Evolutionary conservation across 208 protist species (phyloP).

Genomic region (Blastocrithidia nonstop): DNA sequence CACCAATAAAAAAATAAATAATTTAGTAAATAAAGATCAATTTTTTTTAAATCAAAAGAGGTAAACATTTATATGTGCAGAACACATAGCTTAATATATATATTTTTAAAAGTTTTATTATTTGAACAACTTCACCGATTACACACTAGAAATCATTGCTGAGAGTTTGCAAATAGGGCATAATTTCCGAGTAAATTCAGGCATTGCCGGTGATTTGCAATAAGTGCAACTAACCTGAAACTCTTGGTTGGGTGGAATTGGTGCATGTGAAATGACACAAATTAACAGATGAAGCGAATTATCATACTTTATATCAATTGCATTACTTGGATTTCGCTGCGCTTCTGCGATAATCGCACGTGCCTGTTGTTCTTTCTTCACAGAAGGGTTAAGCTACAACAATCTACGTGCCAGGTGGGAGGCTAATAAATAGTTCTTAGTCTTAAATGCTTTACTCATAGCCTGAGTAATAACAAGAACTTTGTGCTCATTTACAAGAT

Average conservation of each 20-base stretch:
- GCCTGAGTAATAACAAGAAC: slow-evolving; percentile 85
- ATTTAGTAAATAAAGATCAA: background rate
- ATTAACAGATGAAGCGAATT: too few relatives aligned
- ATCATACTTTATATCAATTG: too few relatives aligned
- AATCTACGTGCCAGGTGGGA: slow-evolving; percentile 85
- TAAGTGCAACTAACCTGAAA: slow-evolving; percentile 84
- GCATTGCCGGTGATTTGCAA: slow-evolving; percentile 76
- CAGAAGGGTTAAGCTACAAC: slow-evolving; percentile 86
- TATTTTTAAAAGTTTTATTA: background rate
- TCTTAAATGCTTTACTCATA: slow-evolving; percentile 87
- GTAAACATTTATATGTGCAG: too few relatives aligned
- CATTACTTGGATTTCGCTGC: slow-evolving; percentile 72
- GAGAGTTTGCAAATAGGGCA: slow-evolving; percentile 71
- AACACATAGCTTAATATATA: too few relatives aligned
- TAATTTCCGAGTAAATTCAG: slow-evolving; percentile 34
- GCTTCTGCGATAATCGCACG: slow-evolving; percentile 81
- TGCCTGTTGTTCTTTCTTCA: slow-evolving; percentile 74
- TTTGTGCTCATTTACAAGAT: slow-evolving; percentile 86
- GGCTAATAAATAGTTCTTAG: slow-evolving; percentile 85
- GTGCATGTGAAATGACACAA: too few relatives aligned
- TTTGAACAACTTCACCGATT: too few relatives aligned
- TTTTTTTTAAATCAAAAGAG: too few relatives aligned
- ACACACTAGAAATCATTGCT: too few relatives aligned
- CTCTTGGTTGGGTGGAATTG: too few relatives aligned
- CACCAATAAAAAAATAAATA: background rate